Evolutionary conservation across 805 yeast species (phyloP).

Genomic region (Ogataea salicorniae): DNA sequence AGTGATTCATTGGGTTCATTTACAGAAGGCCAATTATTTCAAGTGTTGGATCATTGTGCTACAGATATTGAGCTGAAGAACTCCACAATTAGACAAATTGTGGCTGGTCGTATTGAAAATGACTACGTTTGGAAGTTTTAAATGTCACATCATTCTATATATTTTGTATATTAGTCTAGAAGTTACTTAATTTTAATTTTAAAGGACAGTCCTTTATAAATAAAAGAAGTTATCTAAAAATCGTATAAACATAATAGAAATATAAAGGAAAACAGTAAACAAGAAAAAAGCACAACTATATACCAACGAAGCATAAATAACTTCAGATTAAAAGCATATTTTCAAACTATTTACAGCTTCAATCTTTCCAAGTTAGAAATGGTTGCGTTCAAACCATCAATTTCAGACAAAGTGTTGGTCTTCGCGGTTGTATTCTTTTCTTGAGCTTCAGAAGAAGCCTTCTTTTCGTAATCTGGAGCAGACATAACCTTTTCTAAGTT

Average conservation of each 20-base stretch:
- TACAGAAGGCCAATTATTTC: constrained; percentile 47
- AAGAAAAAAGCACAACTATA: background rate
- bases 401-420: constrained; percentile 75
- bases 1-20: constrained; percentile 73
- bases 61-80: constrained; percentile 41
- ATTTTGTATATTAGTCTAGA: background rate
- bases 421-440: constrained; percentile 65
- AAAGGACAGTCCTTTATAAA: no score
- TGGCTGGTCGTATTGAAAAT: constrained; percentile 42
- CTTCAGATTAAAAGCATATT: no score
- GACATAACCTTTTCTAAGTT: constrained; percentile 64
- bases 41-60: constrained; percentile 49
- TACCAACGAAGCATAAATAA: background rate
- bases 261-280: background rate
- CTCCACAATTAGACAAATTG: constrained; percentile 38
- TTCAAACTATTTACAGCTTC: constrained; percentile 39
- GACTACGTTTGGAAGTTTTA: constrained; percentile 57
- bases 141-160: background rate
- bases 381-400: constrained; percentile 83
- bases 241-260: background rate
- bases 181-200: background rate
- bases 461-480: constrained; percentile 74
- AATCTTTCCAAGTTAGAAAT: constrained; percentile 78
- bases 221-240: no score
- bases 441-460: constrained; percentile 79